phyloP scores from a whole-genome alignment of 2,329 filamentous ascomycete genomes.

The Colletotrichum endophyticum region DNA sequence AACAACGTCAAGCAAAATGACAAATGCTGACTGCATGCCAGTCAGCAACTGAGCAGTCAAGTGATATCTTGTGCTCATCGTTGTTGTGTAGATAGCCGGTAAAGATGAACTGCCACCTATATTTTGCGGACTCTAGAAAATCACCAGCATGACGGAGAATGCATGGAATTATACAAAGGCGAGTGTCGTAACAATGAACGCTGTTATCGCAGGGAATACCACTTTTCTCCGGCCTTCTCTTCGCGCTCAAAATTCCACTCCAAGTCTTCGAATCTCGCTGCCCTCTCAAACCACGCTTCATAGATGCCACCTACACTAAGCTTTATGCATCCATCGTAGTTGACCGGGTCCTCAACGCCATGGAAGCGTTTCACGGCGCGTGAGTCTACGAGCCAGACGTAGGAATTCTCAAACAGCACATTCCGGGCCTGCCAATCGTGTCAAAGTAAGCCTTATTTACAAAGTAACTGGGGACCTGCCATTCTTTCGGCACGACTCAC shows the following conservation, averaged over 20 bases:
- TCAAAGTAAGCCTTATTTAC: not conserved
- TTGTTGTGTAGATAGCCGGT: too few species aligned
- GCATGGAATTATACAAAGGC: fast-evolving
- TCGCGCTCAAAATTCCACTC: fast-evolving
- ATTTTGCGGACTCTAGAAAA: not conserved
- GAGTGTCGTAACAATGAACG: not conserved
- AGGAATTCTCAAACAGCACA: not conserved
- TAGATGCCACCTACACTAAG: not conserved
- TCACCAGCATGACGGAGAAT: not conserved
- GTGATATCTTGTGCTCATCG: not conserved
- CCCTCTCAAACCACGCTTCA: not conserved
- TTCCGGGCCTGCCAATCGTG: not conserved
- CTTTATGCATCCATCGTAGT: not conserved
- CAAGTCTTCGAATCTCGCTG: not conserved
- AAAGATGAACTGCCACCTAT: fast-evolving
- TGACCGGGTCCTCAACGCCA: not conserved
- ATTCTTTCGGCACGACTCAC: not conserved
- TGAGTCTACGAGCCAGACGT: not conserved
- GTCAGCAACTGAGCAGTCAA: not conserved
- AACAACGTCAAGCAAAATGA: too few species aligned
- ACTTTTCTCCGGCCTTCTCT: not conserved
- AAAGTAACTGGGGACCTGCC: fast-evolving
- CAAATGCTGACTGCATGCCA: too few species aligned
- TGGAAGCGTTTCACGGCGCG: not conserved
- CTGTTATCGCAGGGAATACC: not conserved